These are phyloP conservation scores for Bruguiera hainesii DNA, from an alignment of 441 rosid genomes.

Conservation along the genomic window DNA sequence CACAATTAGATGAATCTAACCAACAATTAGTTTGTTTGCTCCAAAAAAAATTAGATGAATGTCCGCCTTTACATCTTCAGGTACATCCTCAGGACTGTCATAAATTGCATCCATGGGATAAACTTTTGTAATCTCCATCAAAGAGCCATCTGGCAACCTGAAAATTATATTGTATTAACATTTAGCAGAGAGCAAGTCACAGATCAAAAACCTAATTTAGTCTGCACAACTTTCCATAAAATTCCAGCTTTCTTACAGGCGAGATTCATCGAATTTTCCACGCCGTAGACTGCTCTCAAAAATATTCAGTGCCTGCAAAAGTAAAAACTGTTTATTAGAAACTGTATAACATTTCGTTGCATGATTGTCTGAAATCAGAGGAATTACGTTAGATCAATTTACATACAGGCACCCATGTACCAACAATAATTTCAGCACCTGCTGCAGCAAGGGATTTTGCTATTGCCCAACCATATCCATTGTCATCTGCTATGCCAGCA, in stretches of 20 bases:
- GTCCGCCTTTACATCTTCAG: slow-evolving; percentile 64
- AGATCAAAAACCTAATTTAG: no score
- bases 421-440: slow-evolving; percentile 93
- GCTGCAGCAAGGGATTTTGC: slow-evolving; percentile 99
- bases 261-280: slow-evolving; percentile 56
- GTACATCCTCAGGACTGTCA: slow-evolving; percentile 79
- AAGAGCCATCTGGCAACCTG: slow-evolving; percentile 90
- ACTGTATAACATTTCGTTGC: background rate
- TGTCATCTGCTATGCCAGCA: slow-evolving; percentile 97
- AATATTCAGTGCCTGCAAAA: slow-evolving; percentile 69
- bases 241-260: slow-evolving; percentile 18
- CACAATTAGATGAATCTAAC: no score
- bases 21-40: background rate
- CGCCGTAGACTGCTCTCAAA: slow-evolving; percentile 76
- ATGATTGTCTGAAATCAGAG: no score
- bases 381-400: slow-evolving; percentile 1
- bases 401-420: slow-evolving; percentile 99
- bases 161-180: slow-evolving; percentile 17
- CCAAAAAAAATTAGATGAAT: no score
- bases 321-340: background rate
- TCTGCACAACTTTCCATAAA: background rate
- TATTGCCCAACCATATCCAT: slow-evolving; percentile 99
- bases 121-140: slow-evolving; percentile 86
- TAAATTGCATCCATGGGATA: slow-evolving; percentile 91
- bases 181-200: no score